Conservation (phyloP, 495 filamentous ascomycete species). For the Cudoniella acicularis region DNA sequence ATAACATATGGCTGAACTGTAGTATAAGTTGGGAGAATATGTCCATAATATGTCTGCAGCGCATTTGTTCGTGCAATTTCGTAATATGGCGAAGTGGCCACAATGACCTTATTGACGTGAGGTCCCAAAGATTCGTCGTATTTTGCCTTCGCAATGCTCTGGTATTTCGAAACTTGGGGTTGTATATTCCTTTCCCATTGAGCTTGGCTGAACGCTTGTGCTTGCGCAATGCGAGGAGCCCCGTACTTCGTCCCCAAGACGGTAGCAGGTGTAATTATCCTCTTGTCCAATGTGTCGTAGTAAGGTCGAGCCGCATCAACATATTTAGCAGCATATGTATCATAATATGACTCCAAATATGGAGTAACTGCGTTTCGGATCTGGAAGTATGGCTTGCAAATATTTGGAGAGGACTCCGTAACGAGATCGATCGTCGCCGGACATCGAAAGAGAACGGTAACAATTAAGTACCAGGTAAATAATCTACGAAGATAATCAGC, state of each 20-base stretch:
- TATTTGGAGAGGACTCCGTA: constrained; percentile 64
- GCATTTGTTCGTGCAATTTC: constrained; percentile 55
- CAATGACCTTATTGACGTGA: constrained; percentile 59
- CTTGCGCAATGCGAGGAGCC: constrained; percentile 69
- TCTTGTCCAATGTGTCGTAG: constrained; percentile 58
- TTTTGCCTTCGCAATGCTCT: constrained; percentile 52
- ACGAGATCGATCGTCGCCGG: constrained; percentile 64
- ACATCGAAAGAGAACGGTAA: constrained; percentile 79
- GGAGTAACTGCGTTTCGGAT: constrained; percentile 65
- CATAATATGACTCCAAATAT: constrained; percentile 82
- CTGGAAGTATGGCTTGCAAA: constrained; percentile 83
- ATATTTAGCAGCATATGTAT: constrained; percentile 77
- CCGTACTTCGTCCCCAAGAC: constrained; percentile 68
- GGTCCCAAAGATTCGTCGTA: constrained; percentile 71
- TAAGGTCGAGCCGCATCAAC: constrained; percentile 76
- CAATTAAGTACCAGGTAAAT: constrained; percentile 77
- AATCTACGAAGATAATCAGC: constrained; percentile 48
- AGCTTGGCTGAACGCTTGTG: constrained; percentile 55
- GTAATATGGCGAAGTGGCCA: constrained; percentile 66
- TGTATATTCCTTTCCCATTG: constrained; percentile 77
- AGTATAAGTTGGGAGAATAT: constrained; percentile 72
- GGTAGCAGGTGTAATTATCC: constrained; percentile 63
- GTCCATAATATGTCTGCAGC: constrained; percentile 62
- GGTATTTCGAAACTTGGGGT: constrained; percentile 65
- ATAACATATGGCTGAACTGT: constrained; percentile 67